phyloP scores from a whole-genome alignment of 208 protist genomes.

The Leishmania guyanensis region DNA sequence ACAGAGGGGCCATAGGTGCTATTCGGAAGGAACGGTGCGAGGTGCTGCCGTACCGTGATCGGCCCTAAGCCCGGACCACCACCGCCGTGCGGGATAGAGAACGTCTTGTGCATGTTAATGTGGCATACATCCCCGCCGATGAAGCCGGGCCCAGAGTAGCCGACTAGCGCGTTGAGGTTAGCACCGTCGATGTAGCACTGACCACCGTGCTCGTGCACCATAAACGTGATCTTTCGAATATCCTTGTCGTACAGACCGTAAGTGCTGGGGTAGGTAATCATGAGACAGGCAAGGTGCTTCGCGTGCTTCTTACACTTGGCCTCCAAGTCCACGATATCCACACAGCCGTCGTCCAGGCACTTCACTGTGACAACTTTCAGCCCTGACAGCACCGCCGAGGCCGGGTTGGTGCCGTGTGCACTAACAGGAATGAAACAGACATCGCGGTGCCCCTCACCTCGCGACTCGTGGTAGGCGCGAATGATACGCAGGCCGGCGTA shows the following conservation, averaged over 20 bases:
- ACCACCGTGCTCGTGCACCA: slow-evolving; percentile 92
- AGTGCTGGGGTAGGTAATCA: slow-evolving; percentile 99
- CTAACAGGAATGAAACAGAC: slow-evolving; percentile 97
- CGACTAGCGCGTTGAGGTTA: slow-evolving; percentile 98
- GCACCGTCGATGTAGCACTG: slow-evolving; percentile 99
- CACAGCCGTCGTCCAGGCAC: slow-evolving; percentile 89
- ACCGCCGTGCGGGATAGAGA: slow-evolving; percentile 96
- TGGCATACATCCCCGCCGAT: slow-evolving; percentile 98
- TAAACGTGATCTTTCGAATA: slow-evolving; percentile 85
- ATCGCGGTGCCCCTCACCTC: slow-evolving; percentile 88
- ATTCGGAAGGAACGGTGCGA: slow-evolving; percentile 93
- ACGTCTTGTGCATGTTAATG: slow-evolving; percentile 99
- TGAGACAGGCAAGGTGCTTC: slow-evolving; percentile 94
- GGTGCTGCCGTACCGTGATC: slow-evolving; percentile 94
- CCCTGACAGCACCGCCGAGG: slow-evolving; percentile 94
- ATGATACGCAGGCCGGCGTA: slow-evolving; percentile 95
- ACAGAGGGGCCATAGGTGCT: slow-evolving; percentile 66
- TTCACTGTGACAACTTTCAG: slow-evolving; percentile 94
- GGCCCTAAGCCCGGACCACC: slow-evolving; percentile 98
- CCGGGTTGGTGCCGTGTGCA: slow-evolving; percentile 99
- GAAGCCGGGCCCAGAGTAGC: slow-evolving; percentile 94
- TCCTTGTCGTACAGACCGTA: slow-evolving; percentile 97
- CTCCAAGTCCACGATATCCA: slow-evolving; percentile 94
- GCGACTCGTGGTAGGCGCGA: slow-evolving; percentile 78
- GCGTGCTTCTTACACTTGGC: slow-evolving; percentile 91